Percentiles rank a stretch among this genome's conserved stretches.
phyloP scores from a whole-genome alignment of 495 filamentous ascomycete species.

The Penicillium silybi region DNA sequence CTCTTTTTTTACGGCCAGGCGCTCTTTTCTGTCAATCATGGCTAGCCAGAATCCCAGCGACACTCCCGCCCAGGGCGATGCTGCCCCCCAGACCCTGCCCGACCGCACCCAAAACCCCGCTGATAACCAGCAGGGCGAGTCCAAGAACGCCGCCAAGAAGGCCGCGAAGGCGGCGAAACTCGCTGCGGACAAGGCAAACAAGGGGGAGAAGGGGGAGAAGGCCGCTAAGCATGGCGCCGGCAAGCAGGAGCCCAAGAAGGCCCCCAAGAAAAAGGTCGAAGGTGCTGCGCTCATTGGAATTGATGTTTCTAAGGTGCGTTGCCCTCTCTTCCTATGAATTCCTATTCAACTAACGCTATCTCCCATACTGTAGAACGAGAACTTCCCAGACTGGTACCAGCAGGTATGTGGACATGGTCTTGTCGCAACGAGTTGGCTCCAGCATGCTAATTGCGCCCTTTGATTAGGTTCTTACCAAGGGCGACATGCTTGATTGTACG shows the following conservation, averaged over 20 bases:
- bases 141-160: constrained; percentile 72
- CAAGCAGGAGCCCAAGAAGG: constrained; percentile 41
- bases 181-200: constrained; percentile 56
- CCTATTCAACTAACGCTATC: too few relatives aligned
- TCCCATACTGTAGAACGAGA: constrained; percentile 47
- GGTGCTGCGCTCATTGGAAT: constrained; percentile 77
- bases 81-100: constrained; percentile 34
- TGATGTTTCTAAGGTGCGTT: constrained; percentile 60
- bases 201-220: constrained; percentile 40
- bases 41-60: constrained; percentile 37
- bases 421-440: background rate
- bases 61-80: constrained; percentile 21
- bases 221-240: constrained; percentile 49
- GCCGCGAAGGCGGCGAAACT: constrained; percentile 63
- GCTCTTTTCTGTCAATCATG: constrained; percentile 29
- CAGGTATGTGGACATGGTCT: constrained; percentile 37
- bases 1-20: constrained; percentile 18
- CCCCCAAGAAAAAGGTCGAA: constrained; percentile 50
- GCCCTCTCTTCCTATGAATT: too few relatives aligned
- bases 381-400: constrained; percentile 93
- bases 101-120: constrained; percentile 43
- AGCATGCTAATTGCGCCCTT: background rate
- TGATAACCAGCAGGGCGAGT: constrained; percentile 45
- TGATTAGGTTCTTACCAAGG: constrained; percentile 71
- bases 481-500: constrained; percentile 86